Base-by-base conservation (phyloP, 345 rosid genomes). In the Brassica incana region DNA sequence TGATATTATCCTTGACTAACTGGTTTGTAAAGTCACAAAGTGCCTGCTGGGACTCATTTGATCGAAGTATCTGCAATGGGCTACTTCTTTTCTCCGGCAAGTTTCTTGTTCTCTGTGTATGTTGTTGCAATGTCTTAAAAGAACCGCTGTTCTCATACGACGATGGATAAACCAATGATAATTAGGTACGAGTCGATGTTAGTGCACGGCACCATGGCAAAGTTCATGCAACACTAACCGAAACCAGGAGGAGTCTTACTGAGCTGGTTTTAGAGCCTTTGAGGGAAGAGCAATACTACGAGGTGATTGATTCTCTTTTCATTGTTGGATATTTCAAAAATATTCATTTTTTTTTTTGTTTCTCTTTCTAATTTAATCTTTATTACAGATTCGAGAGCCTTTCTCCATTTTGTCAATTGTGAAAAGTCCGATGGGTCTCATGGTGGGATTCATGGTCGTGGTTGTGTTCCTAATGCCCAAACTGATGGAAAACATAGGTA, bases 401-500 rank as follows among this genome's bases (percentile, higher is more conserved):
- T 93, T 95, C 90, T 81, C 87, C 54, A 62, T 91, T 71, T 85
- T 95, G 96, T 85, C 93, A 40, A 23, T 95, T 58, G 86, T 90
- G 80, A 95, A 95, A 70, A 95, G 99, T 79, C 99, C 98, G 35
- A 95, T 95, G 99, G 99, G 99, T 76, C 90, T 95, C 52, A 95
- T 93, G 99, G 75, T 91, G 84, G 99, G 99, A 78, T 93, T 95
- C 78, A 95, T 95, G 99, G 75, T 95, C 78, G 84, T 95, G 50
- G 97, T 93, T 1, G 80, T 95, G 82, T 95, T 95, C 85, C 64
- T 95, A 50, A 95, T 95, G 99, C 99, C 99, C 38, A 95, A 95
- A 80, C 80, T 93, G 77, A 81, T 93, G 88, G 99, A 93, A 84
- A 95, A 88, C 88, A 93, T 95, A 85, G 99, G 97, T 95, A 90